Percentiles rank a stretch among this genome's conserved stretches.
phyloP scores from a whole-genome alignment of 2,329 filamentous ascomycete species.

The Neopestalotiopsis sp. region DNA sequence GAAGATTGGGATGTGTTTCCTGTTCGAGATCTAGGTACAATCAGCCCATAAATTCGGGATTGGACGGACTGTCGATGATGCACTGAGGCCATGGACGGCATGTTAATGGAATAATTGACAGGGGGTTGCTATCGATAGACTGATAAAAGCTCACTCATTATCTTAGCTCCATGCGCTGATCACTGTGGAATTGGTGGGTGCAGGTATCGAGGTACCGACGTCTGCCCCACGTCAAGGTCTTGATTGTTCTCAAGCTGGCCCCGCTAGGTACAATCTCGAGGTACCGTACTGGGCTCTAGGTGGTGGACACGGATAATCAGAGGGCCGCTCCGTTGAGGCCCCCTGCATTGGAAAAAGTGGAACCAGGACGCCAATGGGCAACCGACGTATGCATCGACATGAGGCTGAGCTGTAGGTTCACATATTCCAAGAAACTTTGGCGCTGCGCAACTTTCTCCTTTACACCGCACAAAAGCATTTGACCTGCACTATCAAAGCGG shows the following conservation, averaged over 20 bases:
- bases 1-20: not conserved
- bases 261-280: no score
- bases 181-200: not conserved
- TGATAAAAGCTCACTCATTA: constrained; percentile 6
- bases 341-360: constrained; percentile 3
- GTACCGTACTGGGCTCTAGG: not conserved
- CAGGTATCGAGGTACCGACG: not conserved
- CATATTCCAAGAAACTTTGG: constrained; percentile 5
- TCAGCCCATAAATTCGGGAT: constrained; percentile 6
- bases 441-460: not conserved
- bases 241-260: no score
- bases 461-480: not conserved
- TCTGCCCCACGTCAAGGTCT: not conserved
- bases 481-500: not conserved
- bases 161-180: not conserved
- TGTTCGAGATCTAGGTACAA: not conserved
- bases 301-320: not conserved
- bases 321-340: not conserved
- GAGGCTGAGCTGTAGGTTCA: constrained; percentile 9
- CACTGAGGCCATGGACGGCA: not conserved
- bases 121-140: not conserved
- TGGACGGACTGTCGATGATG: constrained; percentile 11
- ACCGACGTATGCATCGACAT: constrained; percentile 1
- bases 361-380: not conserved
- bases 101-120: constrained; percentile 1